Percentiles rank a stretch among this genome's conserved stretches.
phyloP scores from a whole-genome alignment of 805 yeast species.

The Wickerhamomyces ciferrii region DNA sequence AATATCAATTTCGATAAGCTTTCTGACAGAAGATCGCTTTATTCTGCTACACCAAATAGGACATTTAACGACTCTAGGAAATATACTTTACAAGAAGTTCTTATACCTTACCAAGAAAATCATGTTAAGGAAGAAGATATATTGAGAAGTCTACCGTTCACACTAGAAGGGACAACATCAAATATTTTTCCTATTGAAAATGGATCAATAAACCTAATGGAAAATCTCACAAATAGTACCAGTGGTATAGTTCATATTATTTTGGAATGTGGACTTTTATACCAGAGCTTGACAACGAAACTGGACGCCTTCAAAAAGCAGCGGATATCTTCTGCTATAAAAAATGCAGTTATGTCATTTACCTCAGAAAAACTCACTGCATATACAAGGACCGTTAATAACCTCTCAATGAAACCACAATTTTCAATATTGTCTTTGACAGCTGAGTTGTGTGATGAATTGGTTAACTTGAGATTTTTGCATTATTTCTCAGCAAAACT shows the following conservation, averaged over 20 bases:
- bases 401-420: slow-evolving; percentile 33
- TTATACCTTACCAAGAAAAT: slow-evolving; percentile 28
- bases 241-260: slow-evolving; percentile 50
- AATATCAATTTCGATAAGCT: slow-evolving; percentile 26
- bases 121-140: slow-evolving; percentile 36
- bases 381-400: slow-evolving; percentile 39
- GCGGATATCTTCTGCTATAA: slow-evolving; percentile 42
- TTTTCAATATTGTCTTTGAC: slow-evolving; percentile 24
- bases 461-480: slow-evolving; percentile 53
- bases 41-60: slow-evolving; percentile 19
- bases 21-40: slow-evolving; percentile 31
- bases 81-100: slow-evolving; percentile 23
- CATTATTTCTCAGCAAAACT: slow-evolving; percentile 35
- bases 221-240: slow-evolving; percentile 46
- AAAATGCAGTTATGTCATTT: slow-evolving; percentile 53
- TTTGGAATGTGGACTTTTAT: slow-evolving; percentile 71
- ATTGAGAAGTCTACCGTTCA: slow-evolving; percentile 42
- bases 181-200: slow-evolving; percentile 42
- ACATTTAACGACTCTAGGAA: slow-evolving; percentile 5
- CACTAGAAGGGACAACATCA: slow-evolving; percentile 60
- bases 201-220: slow-evolving; percentile 38
- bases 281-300: slow-evolving; percentile 34
- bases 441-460: slow-evolving; percentile 41
- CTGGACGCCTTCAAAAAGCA: slow-evolving; percentile 25
- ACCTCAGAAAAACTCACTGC: slow-evolving; percentile 35